Evolutionary conservation across 2,329 filamentous ascomycete genomes (phyloP).

Genomic region (Xylariomycetidae sp.): DNA sequence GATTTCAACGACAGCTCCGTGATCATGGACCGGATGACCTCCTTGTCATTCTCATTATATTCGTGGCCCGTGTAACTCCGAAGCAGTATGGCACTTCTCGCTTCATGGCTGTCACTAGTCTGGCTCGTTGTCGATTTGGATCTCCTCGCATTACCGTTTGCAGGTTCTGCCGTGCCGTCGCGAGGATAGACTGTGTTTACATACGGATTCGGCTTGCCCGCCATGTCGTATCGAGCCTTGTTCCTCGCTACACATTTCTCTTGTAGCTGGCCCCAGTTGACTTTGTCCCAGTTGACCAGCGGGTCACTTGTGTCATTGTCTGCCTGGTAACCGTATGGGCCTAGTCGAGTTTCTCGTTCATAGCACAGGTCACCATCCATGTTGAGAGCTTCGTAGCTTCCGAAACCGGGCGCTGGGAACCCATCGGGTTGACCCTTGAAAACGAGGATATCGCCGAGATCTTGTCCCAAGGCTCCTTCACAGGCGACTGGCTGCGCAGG

Average conservation of each 20-base stretch:
- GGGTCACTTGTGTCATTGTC: constrained; percentile 41
- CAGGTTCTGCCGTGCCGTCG: constrained; percentile 11
- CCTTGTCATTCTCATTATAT: constrained; percentile 75
- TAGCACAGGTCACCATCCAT: constrained; percentile 62
- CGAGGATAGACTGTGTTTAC: constrained; percentile 34
- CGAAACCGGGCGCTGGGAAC: constrained; percentile 59
- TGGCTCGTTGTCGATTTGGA: constrained; percentile 9
- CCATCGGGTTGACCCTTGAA: constrained; percentile 56
- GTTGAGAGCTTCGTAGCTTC: constrained; percentile 55
- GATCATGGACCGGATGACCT: constrained; percentile 74
- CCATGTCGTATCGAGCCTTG: constrained; percentile 54
- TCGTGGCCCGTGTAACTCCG: constrained; percentile 70
- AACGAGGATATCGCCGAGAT: constrained; percentile 57
- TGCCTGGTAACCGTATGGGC: constrained; percentile 56
- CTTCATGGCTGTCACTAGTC: constrained; percentile 28
- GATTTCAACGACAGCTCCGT: constrained; percentile 71
- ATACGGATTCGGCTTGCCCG: constrained; percentile 38
- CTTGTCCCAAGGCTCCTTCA: constrained; percentile 57
- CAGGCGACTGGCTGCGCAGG: constrained; percentile 60
- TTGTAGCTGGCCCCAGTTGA: constrained; percentile 70
- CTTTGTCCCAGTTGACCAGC: constrained; percentile 54
- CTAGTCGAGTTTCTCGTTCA: constrained; percentile 65
- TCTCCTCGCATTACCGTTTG: constrained; percentile 9
- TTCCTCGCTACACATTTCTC: constrained; percentile 62
- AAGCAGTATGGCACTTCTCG: constrained; percentile 68